These are phyloP conservation scores for Delonix regia DNA, from an alignment of 306 rosid species.

Conservation along the genomic window DNA sequence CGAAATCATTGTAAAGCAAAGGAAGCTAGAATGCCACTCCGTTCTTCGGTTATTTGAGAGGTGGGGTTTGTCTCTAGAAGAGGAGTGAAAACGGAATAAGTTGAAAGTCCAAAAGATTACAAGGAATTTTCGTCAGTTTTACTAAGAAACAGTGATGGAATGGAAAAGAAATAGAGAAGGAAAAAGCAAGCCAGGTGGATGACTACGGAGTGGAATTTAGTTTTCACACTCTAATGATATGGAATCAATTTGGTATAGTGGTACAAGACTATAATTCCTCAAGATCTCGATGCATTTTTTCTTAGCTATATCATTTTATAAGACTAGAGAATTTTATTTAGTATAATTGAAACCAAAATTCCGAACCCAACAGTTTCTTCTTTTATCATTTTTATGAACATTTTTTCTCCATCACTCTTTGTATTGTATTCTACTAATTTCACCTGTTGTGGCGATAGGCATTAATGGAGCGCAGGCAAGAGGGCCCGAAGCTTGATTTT, in stretches of 20 bases:
- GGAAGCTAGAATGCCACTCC: neutral
- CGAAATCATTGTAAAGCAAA: neutral
- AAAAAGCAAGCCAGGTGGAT: slow-evolving; percentile 35
- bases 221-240: slow-evolving; percentile 48
- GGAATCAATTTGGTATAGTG: slow-evolving; percentile 40
- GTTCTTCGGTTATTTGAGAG: neutral
- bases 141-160: slow-evolving; percentile 51
- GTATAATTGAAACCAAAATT: slow-evolving; percentile 8
- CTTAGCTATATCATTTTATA: neutral
- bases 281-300: slow-evolving; percentile 30
- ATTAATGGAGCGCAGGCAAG: slow-evolving; percentile 53
- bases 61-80: neutral
- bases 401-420: neutral
- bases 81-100: neutral
- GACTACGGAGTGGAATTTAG: slow-evolving; percentile 38
- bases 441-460: slow-evolving; percentile 68
- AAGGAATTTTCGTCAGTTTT: slow-evolving; percentile 52
- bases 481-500: slow-evolving; percentile 39
- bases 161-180: slow-evolving; percentile 31
- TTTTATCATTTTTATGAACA: neutral
- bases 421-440: slow-evolving; percentile 16
- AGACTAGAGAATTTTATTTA: neutral
- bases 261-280: slow-evolving; percentile 5
- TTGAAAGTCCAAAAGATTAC: slow-evolving; percentile 10
- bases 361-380: neutral